These are phyloP conservation scores for Cunninghamia lanceolata DNA, from an alignment of 75 land plant species.

Conservation along the genomic window DNA sequence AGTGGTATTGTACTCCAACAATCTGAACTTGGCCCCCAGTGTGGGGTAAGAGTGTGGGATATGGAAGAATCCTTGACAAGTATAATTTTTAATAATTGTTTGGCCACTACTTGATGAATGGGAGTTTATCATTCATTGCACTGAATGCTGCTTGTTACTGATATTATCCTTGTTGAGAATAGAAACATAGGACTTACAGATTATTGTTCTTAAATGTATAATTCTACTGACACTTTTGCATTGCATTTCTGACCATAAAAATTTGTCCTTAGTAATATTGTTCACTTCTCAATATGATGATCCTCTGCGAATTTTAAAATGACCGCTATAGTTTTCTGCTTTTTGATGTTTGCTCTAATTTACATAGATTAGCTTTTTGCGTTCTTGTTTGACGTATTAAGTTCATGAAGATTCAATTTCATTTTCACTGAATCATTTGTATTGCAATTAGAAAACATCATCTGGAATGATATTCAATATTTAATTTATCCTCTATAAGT, in stretches of 20 bases:
- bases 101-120: neutral
- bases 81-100: neutral
- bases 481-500: neutral
- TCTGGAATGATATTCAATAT: neutral
- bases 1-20: too few species aligned
- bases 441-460: neutral
- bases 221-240: neutral
- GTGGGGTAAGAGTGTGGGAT: neutral
- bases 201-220: neutral
- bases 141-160: neutral
- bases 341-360: neutral
- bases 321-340: neutral
- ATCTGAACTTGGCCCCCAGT: neutral
- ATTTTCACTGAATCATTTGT: neutral
- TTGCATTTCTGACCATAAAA: neutral
- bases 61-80: neutral
- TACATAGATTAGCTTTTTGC: neutral
- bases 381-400: neutral
- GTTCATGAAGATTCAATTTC: neutral
- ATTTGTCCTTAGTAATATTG: neutral
- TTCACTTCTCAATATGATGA: neutral
- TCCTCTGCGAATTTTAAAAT: neutral
- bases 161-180: neutral
- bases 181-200: neutral
- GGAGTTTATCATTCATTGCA: neutral